These are phyloP conservation scores for Fusarium stilboides DNA, from an alignment of 2,329 filamentous ascomycete genomes.

Conservation along the genomic window DNA sequence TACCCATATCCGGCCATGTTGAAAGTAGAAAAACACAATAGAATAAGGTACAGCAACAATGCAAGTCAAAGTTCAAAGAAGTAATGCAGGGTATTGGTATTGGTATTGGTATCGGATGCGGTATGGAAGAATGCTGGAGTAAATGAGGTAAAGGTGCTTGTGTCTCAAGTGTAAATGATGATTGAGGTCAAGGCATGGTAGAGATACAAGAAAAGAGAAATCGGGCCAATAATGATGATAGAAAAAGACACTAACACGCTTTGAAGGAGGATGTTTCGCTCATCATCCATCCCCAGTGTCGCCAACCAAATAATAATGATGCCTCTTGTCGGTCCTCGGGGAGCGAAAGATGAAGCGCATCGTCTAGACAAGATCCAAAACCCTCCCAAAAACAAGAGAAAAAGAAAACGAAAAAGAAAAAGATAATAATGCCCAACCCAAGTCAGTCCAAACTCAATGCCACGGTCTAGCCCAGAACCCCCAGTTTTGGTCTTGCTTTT, in stretches of 20 bases:
- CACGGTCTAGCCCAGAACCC: slow-evolving; percentile 2
- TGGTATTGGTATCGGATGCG: slow-evolving; percentile 25
- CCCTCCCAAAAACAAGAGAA: slow-evolving; percentile 11
- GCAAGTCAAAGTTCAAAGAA: slow-evolving; percentile 9
- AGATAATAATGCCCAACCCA: not conserved
- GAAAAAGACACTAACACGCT: slow-evolving; percentile 33
- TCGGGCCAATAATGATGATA: slow-evolving; percentile 22
- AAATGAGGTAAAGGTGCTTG: slow-evolving; percentile 5
- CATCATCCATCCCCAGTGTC: slow-evolving; percentile 14
- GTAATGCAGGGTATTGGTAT: slow-evolving; percentile 9
- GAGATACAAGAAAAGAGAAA: slow-evolving; percentile 23
- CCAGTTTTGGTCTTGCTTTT: slow-evolving; percentile 10
- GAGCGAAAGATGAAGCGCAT: slow-evolving; percentile 34
- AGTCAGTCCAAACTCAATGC: slow-evolving; percentile 5
- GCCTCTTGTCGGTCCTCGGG: slow-evolving; percentile 35
- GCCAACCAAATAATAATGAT: slow-evolving; percentile 33
- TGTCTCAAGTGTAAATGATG: not conserved
- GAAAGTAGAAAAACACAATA: not conserved
- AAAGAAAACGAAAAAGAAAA: slow-evolving; percentile 2
- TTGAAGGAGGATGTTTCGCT: slow-evolving; percentile 13
- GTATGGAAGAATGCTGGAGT: slow-evolving; percentile 4
- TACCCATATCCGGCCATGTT: slow-evolving; percentile 13
- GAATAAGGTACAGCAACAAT: slow-evolving; percentile 3
- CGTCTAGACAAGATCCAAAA: slow-evolving; percentile 36
- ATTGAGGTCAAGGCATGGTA: slow-evolving; percentile 1